These are phyloP conservation scores for Irpex sp. DNA, from an alignment of 1,284 basidiomycete genomes.

Conservation along the genomic window DNA sequence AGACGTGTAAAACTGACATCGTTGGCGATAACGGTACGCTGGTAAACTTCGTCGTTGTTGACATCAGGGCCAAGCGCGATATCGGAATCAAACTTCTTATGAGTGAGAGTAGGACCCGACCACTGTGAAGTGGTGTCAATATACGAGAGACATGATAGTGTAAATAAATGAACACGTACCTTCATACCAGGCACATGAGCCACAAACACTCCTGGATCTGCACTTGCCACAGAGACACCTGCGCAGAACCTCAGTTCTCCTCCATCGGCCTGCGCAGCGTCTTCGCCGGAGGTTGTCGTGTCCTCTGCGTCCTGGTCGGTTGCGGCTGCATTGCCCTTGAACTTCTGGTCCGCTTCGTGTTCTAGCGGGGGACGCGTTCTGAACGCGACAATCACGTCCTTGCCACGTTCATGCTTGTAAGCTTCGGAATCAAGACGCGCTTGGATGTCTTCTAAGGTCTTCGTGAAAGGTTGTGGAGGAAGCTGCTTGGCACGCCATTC, in stretches of 20 bases:
- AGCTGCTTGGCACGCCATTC: slow-evolving; percentile 21
- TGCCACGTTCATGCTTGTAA: slow-evolving; percentile 8
- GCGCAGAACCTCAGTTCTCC: slow-evolving; percentile 20
- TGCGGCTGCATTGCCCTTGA: background rate
- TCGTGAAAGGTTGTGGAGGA: slow-evolving; percentile 1
- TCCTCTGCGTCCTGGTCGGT: no score
- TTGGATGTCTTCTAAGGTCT: slow-evolving; percentile 7
- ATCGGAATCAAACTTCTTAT: slow-evolving; percentile 31
- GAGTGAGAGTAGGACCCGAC: slow-evolving; percentile 32
- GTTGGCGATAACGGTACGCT: slow-evolving; percentile 28
- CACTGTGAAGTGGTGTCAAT: slow-evolving; percentile 20
- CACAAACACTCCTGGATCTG: slow-evolving; percentile 29
- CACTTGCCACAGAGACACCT: slow-evolving; percentile 21
- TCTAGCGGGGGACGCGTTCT: slow-evolving; percentile 30
- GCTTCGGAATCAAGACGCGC: background rate
- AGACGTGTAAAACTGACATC: slow-evolving; percentile 22
- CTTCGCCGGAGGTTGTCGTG: no score
- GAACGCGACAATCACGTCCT: slow-evolving; percentile 32
- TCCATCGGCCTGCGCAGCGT: background rate
- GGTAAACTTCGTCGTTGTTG: slow-evolving; percentile 32
- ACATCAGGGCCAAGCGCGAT: slow-evolving; percentile 30
- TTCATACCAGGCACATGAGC: slow-evolving; percentile 33
- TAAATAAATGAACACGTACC: slow-evolving; percentile 14
- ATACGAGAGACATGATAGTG: background rate
- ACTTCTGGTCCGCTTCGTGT: slow-evolving; percentile 26